Percentiles rank a stretch among this genome's conserved stretches.
These are phyloP conservation scores for Cucumis sativus DNA, from an alignment of 306 rosid genomes.

Conservation along the genomic window Cucumber_9930_V3 NC_026657.2:34543501-34544000, in stretches of 20 bases:
- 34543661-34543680: slow-evolving; percentile 31
- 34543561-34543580: slow-evolving; percentile 30
- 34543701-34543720: slow-evolving; percentile 34
- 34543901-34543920: too few species aligned
- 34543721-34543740: slow-evolving; percentile 34
- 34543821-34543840: slow-evolving; percentile 41
- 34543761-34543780: slow-evolving; percentile 22
- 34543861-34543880: not conserved
- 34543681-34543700: slow-evolving; percentile 29
- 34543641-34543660: slow-evolving; percentile 40
- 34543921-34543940: too few species aligned
- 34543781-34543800: slow-evolving; percentile 37
- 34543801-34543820: slow-evolving; percentile 39
- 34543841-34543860: not conserved
- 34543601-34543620: slow-evolving; percentile 32
- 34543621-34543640: slow-evolving; percentile 24
- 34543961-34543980: too few species aligned
- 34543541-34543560: slow-evolving; percentile 37
- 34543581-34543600: slow-evolving; percentile 28
- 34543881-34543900: too few species aligned
- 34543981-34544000: too few species aligned
- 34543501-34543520: slow-evolving; percentile 37
- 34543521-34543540: slow-evolving; percentile 35
- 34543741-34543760: slow-evolving; percentile 30
- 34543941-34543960: too few species aligned